Evolutionary conservation across 176 grass and related monocot genomes (phyloP).

Genomic region (Triticum timopheevii): DNA sequence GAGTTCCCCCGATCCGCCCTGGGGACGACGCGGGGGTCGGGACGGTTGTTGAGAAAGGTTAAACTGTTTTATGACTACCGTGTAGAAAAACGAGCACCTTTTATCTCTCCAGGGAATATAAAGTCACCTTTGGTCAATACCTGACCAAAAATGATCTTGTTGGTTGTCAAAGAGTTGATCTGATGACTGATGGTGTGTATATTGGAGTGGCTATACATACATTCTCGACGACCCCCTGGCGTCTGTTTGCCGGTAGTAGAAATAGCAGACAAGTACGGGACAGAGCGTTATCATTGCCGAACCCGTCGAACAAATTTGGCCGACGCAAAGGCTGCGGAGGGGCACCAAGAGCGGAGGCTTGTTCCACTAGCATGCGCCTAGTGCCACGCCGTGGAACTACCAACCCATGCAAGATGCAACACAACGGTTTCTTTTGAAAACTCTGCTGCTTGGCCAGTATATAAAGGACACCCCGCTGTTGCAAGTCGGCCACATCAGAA

Average conservation of each 20-base stretch:
- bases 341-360: neutral
- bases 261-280: neutral
- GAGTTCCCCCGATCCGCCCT: no score
- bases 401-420: neutral
- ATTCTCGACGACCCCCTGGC: no score
- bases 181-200: no score
- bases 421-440: conserved; percentile 33
- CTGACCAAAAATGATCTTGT: no score
- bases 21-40: no score
- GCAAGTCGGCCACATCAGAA: conserved; percentile 6
- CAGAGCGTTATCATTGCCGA: conserved; percentile 4
- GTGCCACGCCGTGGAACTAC: neutral
- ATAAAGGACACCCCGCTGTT: conserved; percentile 25
- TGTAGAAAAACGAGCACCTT: no score
- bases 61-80: no score
- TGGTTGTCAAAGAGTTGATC: no score
- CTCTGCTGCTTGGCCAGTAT: neutral
- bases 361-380: neutral
- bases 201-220: no score
- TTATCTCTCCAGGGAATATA: no score
- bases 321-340: conserved; percentile 47
- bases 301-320: conserved; percentile 15
- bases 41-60: no score
- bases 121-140: no score
- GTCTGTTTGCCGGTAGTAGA: neutral